Conservation (phyloP, 441 rosid genomes). For the Euphorbia celastroides region DNA sequence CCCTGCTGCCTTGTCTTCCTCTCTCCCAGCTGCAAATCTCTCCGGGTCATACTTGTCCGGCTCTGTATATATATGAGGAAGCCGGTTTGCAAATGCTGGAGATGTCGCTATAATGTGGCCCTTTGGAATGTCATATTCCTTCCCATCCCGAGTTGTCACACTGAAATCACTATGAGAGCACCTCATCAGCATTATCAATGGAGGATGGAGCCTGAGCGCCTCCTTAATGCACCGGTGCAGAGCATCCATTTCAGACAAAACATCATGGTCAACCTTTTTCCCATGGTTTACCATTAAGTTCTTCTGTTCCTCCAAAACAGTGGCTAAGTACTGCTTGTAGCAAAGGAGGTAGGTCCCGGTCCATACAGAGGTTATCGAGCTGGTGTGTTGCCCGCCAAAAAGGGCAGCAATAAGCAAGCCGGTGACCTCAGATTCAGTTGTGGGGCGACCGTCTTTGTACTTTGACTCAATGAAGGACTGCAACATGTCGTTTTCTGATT, state of each 20-base stretch:
- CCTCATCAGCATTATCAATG: constrained; percentile 87
- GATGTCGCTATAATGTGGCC: constrained; percentile 96
- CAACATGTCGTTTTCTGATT: constrained; percentile 85
- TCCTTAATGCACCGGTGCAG: constrained; percentile 92
- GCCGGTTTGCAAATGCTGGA: constrained; percentile 96
- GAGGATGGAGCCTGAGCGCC: constrained; percentile 97
- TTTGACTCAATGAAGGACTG: constrained; percentile 95
- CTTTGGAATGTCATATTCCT: constrained; percentile 85
- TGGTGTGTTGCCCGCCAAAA: constrained; percentile 99
- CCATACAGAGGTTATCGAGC: constrained; percentile 98
- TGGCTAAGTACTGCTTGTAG: constrained; percentile 51
- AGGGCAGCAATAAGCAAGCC: constrained; percentile 98
- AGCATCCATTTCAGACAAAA: constrained; percentile 88
- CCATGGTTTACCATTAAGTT: constrained; percentile 72
- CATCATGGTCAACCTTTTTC: constrained; percentile 77
- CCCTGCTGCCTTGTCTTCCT: constrained; percentile 91
- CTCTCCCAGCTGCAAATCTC: constrained; percentile 80
- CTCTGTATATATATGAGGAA: constrained; percentile 67
- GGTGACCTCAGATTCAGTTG: constrained; percentile 83
- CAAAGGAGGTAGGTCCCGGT: constrained; percentile 84
- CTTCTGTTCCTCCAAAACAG: constrained; percentile 80
- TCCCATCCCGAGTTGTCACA: constrained; percentile 76
- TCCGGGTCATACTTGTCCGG: constrained; percentile 88
- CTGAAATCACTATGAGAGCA: constrained; percentile 80
- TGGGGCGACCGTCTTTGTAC: constrained; percentile 88